These are phyloP conservation scores for Cutaneotrichosporon spelunceum DNA, from an alignment of 1,284 basidiomycete species.

Conservation along the genomic window DNA sequence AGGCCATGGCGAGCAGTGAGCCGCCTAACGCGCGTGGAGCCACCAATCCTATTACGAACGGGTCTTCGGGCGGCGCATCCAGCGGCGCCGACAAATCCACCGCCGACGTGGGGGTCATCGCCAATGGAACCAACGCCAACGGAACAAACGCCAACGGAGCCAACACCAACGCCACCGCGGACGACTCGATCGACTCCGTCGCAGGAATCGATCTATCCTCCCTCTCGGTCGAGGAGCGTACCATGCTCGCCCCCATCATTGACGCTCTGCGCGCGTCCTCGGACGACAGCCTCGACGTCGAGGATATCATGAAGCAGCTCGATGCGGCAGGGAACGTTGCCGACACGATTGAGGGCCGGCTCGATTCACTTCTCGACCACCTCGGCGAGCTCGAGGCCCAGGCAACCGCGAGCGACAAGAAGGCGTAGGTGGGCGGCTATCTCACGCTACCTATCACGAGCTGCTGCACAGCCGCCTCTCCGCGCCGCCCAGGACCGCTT, in stretches of 20 bases:
- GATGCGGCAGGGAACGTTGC: slow-evolving; percentile 49
- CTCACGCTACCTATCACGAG: not conserved
- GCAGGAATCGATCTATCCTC: slow-evolving; percentile 28
- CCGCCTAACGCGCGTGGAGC: slow-evolving; percentile 9
- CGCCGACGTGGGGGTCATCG: no score
- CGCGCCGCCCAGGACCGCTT: not conserved
- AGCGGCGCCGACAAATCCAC: no score
- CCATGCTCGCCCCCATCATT: slow-evolving; percentile 30
- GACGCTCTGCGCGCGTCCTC: slow-evolving; percentile 29
- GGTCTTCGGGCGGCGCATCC: slow-evolving; percentile 3
- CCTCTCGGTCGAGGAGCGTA: slow-evolving; percentile 28
- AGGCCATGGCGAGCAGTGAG: slow-evolving; percentile 41
- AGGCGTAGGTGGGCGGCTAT: not conserved
- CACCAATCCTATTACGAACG: not conserved
- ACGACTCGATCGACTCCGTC: slow-evolving; percentile 10
- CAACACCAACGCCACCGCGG: not conserved
- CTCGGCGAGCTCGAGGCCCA: slow-evolving; percentile 42
- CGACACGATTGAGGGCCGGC: slow-evolving; percentile 46
- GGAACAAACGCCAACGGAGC: slow-evolving; percentile 3
- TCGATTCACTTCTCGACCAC: slow-evolving; percentile 44
- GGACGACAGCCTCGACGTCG: slow-evolving; percentile 27
- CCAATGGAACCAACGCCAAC: slow-evolving; percentile 9
- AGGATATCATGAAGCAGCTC: slow-evolving; percentile 44
- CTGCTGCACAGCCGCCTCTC: no score
- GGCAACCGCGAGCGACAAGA: slow-evolving; percentile 38